phyloP scores from a whole-genome alignment of 73 alveolate species.

The Loxodes magnus region DNA sequence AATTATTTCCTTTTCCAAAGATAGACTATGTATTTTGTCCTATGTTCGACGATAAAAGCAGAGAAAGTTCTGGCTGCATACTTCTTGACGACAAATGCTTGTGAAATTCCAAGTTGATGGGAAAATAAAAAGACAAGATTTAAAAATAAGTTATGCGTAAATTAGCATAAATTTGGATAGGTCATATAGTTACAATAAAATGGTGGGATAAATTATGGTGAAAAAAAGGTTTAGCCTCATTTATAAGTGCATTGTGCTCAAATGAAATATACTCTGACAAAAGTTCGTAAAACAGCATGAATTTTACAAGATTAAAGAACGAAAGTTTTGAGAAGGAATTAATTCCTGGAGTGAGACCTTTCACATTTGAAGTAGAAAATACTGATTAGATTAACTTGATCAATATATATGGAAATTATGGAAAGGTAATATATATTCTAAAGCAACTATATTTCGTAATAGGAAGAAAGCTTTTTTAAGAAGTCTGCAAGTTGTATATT shows the following conservation, averaged over 20 bases:
- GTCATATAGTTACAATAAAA: conserved; percentile 93
- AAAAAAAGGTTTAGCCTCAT: conserved; percentile 86
- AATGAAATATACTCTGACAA: not conserved
- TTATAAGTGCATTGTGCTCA: not conserved
- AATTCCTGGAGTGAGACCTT: conserved; percentile 81
- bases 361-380: conserved; percentile 60
- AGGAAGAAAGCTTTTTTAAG: conserved; percentile 67
- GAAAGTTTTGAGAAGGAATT: conserved; percentile 85
- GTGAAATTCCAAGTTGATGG: conserved; percentile 63
- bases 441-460: conserved; percentile 68
- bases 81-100: conserved; percentile 85
- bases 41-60: conserved; percentile 91
- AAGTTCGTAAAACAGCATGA: conserved; percentile 30
- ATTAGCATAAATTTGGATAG: conserved; percentile 97
- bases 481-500: conserved; percentile 65
- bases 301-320: conserved; percentile 58
- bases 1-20: conserved; percentile 81
- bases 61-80: conserved; percentile 96
- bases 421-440: conserved; percentile 80
- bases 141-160: conserved; percentile 85
- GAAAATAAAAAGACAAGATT: conserved; percentile 8
- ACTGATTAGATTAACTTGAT: conserved; percentile 81
- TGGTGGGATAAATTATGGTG: conserved; percentile 99
- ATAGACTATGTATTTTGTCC: conserved; percentile 91
- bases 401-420: conserved; percentile 83